phyloP scores from a whole-genome alignment of 208 protist genomes.

The Trypanosoma mega region DNA sequence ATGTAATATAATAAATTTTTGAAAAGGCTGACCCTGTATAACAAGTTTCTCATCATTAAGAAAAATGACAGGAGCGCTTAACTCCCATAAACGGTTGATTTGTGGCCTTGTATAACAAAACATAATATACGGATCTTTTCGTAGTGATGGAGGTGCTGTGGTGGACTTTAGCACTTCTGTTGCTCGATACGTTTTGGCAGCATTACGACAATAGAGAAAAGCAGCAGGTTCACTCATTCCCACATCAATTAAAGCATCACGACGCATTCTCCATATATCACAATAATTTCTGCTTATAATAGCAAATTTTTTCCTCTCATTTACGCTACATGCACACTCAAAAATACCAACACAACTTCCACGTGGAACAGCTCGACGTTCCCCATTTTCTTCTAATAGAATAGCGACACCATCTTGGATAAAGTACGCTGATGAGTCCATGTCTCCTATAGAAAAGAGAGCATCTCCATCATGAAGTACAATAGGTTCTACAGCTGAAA shows the following conservation, averaged over 20 bases:
- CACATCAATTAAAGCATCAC: slow-evolving; percentile 77
- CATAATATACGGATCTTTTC: slow-evolving; percentile 68
- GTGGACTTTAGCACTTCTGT: slow-evolving; percentile 44
- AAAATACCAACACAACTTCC: slow-evolving; percentile 87
- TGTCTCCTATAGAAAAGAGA: slow-evolving; percentile 53
- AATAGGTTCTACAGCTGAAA: slow-evolving; percentile 71
- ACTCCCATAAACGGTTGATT: slow-evolving; percentile 58
- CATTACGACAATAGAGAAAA: slow-evolving; percentile 72
- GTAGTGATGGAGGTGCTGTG: slow-evolving; percentile 30
- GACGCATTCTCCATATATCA: slow-evolving; percentile 78
- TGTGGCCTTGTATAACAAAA: slow-evolving; percentile 55
- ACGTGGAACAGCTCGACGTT: slow-evolving; percentile 34
- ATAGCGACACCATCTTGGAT: slow-evolving; percentile 78
- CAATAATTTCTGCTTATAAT: slow-evolving; percentile 87
- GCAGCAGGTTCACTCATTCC: slow-evolving; percentile 84
- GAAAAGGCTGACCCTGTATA: slow-evolving; percentile 65
- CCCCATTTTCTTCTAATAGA: slow-evolving; percentile 37
- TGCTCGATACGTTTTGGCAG: slow-evolving; percentile 62
- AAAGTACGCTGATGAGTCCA: slow-evolving; percentile 84
- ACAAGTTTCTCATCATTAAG: slow-evolving; percentile 76
- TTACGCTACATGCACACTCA: slow-evolving; percentile 82
- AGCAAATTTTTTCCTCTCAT: slow-evolving; percentile 69
- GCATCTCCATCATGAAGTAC: slow-evolving; percentile 82
- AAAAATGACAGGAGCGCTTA: slow-evolving; percentile 55
- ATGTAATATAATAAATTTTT: slow-evolving; percentile 59